Evolutionary conservation across 208 protist genomes (phyloP).

Genomic region (Naegleria fowleri): DNA sequence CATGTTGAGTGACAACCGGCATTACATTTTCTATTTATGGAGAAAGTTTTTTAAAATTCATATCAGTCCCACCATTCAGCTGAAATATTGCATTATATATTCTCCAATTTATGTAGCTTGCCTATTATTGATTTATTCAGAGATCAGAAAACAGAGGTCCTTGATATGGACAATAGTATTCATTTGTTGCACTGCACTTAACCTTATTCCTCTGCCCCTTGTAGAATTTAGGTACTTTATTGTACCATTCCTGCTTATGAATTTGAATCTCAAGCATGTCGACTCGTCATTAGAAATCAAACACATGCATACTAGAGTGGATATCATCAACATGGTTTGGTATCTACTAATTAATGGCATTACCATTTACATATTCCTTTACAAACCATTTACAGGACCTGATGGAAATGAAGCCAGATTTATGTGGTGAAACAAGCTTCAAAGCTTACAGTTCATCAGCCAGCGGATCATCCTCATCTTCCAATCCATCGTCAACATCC

Average conservation of each 20-base stretch:
- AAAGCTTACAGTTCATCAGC: not conserved
- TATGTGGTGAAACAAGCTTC: constrained; percentile 35
- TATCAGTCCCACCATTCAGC: not conserved
- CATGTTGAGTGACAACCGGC: constrained; percentile 45
- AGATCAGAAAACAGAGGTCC: not conserved
- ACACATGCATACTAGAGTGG: not conserved
- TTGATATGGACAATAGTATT: not conserved
- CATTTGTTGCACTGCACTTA: not conserved
- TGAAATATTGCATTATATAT: constrained; percentile 5
- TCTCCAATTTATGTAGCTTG: constrained; percentile 13
- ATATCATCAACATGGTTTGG: constrained; percentile 12
- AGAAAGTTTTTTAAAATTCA: constrained; percentile 32
- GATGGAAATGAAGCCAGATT: constrained; percentile 38
- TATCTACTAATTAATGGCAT: constrained; percentile 31
- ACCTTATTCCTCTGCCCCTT: constrained; percentile 29
- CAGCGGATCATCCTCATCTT: not conserved
- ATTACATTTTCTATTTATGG: constrained; percentile 47
- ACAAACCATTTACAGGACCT: constrained; percentile 36
- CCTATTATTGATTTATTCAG: not conserved
- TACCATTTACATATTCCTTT: constrained; percentile 39
- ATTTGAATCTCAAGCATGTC: constrained; percentile 25
- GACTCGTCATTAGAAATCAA: not conserved
- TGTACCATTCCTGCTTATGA: constrained; percentile 32
- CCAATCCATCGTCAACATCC: not conserved
- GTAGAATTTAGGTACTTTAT: constrained; percentile 43